These are phyloP conservation scores for Circinella minor DNA, from an alignment of 371 early-diverging fungal species.

Conservation along the genomic window DNA sequence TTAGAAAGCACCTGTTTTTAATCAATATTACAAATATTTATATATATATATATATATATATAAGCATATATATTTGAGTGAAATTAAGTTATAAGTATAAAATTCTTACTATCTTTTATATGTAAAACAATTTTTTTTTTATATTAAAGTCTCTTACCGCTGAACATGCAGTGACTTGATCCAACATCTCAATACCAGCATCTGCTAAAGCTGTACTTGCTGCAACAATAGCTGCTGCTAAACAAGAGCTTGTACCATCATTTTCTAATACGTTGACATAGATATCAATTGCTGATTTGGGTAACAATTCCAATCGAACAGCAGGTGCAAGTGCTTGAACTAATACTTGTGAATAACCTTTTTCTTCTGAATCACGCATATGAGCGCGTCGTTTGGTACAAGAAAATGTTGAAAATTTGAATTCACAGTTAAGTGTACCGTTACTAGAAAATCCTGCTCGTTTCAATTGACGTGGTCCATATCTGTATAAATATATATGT, in stretches of 20 bases:
- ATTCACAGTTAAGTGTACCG: conserved; percentile 82
- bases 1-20: conserved; percentile 37
- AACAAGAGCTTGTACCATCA: conserved; percentile 79
- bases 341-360: conserved; percentile 77
- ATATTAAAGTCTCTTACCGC: conserved; percentile 45
- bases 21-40: too few relatives aligned
- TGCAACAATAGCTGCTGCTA: conserved; percentile 87
- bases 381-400: conserved; percentile 69
- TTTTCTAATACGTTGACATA: conserved; percentile 87
- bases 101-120: too few relatives aligned
- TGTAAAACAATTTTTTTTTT: background rate
- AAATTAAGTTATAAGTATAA: too few relatives aligned
- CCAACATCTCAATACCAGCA: conserved; percentile 95
- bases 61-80: too few relatives aligned
- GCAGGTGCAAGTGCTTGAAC: conserved; percentile 87
- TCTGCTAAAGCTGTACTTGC: conserved; percentile 90
- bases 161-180: conserved; percentile 87
- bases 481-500: conserved; percentile 41
- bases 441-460: conserved; percentile 60
- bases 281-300: conserved; percentile 90
- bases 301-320: conserved; percentile 81
- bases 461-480: conserved; percentile 75
- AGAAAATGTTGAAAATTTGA: conserved; percentile 92
- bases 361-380: conserved; percentile 75
- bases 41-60: too few relatives aligned